Conservation (phyloP, 73 alveolate genomes). For the Paramecium tetraurelia region DNA sequence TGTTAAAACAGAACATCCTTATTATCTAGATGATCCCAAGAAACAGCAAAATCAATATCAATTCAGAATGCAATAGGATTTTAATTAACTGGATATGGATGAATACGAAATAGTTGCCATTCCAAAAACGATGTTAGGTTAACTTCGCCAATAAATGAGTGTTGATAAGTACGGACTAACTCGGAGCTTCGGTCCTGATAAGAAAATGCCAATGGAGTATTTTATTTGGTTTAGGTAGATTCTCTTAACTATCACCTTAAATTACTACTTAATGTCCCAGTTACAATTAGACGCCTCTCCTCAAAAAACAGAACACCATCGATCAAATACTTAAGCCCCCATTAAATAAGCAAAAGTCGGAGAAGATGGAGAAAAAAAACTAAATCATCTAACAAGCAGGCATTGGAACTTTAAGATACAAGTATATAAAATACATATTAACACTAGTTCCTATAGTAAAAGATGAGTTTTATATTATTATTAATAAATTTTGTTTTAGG, state of each 20-base stretch:
- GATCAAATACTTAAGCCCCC: neutral
- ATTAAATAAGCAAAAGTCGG: neutral
- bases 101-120: slow-evolving; percentile 17
- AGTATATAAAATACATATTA: neutral
- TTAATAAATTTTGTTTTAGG: neutral
- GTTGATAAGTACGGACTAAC: neutral
- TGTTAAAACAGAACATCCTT: neutral
- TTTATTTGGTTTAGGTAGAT: neutral
- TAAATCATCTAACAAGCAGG: neutral
- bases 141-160: neutral
- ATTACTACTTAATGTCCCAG: neutral
- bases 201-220: neutral
- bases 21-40: neutral
- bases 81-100: neutral
- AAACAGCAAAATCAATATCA: neutral
- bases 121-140: neutral
- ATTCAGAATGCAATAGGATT: neutral
- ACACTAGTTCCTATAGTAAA: neutral
- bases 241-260: neutral
- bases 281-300: neutral
- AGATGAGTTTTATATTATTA: neutral
- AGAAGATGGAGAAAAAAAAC: neutral
- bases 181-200: neutral
- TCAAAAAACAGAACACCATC: neutral
- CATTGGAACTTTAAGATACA: neutral